Percentiles rank a stretch among this genome's conserved stretches.
These are phyloP conservation scores for Colletotrichum sp. DNA, from an alignment of 2,329 filamentous ascomycete species.

Conservation along the genomic window DNA sequence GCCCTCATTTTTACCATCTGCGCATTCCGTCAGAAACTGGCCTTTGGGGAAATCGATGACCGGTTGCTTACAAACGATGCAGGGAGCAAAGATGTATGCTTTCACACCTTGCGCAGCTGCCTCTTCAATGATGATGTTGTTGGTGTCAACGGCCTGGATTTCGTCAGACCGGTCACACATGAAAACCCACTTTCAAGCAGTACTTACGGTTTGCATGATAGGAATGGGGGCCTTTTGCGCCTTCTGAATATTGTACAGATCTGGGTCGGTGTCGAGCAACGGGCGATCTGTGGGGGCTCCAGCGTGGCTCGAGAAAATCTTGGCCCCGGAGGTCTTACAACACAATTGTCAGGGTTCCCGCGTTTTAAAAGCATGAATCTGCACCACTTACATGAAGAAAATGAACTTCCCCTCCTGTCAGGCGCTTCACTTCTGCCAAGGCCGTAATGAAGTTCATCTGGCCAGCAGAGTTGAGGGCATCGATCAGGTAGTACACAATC, in stretches of 20 bases:
- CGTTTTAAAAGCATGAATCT: background rate
- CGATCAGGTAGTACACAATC: conserved; percentile 53
- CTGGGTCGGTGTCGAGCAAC: conserved; percentile 46
- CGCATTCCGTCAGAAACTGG: background rate
- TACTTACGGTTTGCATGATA: background rate
- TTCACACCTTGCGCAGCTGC: conserved; percentile 46
- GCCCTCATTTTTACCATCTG: background rate
- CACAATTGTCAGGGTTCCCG: background rate
- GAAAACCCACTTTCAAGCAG: accelerated
- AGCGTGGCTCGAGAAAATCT: conserved; percentile 54
- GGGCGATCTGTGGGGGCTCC: conserved; percentile 45
- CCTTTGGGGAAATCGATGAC: no score
- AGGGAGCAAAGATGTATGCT: conserved; percentile 59
- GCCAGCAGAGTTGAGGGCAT: conserved; percentile 35
- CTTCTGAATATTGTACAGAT: background rate
- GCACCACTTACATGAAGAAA: background rate
- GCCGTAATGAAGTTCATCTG: conserved; percentile 50
- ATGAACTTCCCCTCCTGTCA: background rate
- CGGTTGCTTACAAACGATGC: conserved; percentile 49
- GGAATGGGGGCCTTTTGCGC: background rate
- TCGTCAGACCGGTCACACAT: background rate
- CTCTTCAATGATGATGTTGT: conserved; percentile 47
- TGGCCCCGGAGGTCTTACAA: conserved; percentile 52
- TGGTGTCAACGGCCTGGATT: conserved; percentile 42
- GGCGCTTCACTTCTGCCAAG: conserved; percentile 45